A percentile compares a stretch with the other conserved stretches of the same genome.
Evolutionary conservation across 805 yeast species (phyloP).

Genomic region (Candida chauliodis): DNA sequence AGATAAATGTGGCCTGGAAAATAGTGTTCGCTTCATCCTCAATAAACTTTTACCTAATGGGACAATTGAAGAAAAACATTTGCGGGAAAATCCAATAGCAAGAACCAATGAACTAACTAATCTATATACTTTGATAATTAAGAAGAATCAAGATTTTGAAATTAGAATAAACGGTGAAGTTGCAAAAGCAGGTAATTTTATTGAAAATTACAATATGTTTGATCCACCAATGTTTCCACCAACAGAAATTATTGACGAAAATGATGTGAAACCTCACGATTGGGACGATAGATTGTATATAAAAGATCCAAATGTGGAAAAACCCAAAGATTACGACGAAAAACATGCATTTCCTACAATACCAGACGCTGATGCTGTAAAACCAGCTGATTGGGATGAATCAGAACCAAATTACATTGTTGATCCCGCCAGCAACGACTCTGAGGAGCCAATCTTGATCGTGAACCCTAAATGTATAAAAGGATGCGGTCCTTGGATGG

Average conservation of each 20-base stretch:
- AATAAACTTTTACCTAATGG: slow-evolving; percentile 54
- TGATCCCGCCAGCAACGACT: slow-evolving; percentile 76
- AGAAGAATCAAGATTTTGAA: slow-evolving; percentile 66
- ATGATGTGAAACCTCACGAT: slow-evolving; percentile 65
- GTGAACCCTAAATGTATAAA: slow-evolving; percentile 70
- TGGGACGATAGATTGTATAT: slow-evolving; percentile 75
- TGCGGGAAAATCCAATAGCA: slow-evolving; percentile 65
- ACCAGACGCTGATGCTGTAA: slow-evolving; percentile 60
- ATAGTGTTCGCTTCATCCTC: slow-evolving; percentile 76
- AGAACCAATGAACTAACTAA: slow-evolving; percentile 53
- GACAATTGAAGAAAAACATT: slow-evolving; percentile 64
- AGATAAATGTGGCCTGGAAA: slow-evolving; percentile 79
- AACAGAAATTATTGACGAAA: slow-evolving; percentile 47
- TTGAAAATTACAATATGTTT: slow-evolving; percentile 49
- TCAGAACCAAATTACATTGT: slow-evolving; percentile 51
- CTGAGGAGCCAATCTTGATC: slow-evolving; percentile 81
- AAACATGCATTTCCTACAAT: slow-evolving; percentile 54
- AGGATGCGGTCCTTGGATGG: slow-evolving; percentile 83
- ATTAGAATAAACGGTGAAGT: slow-evolving; percentile 79
- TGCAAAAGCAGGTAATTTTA: slow-evolving; percentile 64
- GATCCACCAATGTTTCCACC: slow-evolving; percentile 70
- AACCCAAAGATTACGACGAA: slow-evolving; percentile 88
- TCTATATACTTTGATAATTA: slow-evolving; percentile 73
- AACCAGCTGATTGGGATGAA: slow-evolving; percentile 83
- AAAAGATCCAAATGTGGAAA: slow-evolving; percentile 63